These are phyloP conservation scores for Mycogone perniciosa DNA, from an alignment of 2,329 filamentous ascomycete species.

Conservation along the genomic window DNA sequence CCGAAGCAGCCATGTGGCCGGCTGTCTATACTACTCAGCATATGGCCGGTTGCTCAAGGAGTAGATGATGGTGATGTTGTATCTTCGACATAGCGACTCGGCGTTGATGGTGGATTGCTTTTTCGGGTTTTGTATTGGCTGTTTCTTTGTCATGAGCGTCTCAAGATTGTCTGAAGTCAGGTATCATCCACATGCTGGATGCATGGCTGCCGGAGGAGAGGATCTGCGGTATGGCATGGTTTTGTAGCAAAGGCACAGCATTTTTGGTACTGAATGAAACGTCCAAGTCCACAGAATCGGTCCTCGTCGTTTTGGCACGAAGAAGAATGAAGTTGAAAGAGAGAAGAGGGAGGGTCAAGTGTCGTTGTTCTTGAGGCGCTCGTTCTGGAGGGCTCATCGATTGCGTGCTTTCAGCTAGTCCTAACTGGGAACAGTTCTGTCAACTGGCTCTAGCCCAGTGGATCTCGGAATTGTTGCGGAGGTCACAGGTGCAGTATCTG, in stretches of 20 bases:
- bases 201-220: not conserved
- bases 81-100: conserved; percentile 1
- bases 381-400: conserved; percentile 21
- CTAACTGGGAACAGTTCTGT: conserved; percentile 12
- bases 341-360: conserved; percentile 10
- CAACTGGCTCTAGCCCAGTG: not conserved
- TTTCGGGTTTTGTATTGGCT: conserved; percentile 10
- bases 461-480: conserved; percentile 3
- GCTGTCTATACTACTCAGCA: conserved; percentile 65
- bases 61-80: conserved; percentile 14
- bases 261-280: conserved; percentile 18
- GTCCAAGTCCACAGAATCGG: conserved; percentile 10
- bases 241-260: conserved; percentile 13
- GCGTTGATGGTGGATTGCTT: conserved; percentile 2
- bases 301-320: conserved; percentile 1
- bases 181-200: conserved; percentile 9
- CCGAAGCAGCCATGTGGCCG: conserved; percentile 62
- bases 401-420: conserved; percentile 28
- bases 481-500: not conserved
- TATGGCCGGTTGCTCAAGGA: conserved; percentile 46
- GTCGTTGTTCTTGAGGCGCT: conserved; percentile 17
- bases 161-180: not conserved
- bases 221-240: conserved; percentile 2
- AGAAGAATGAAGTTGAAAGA: conserved; percentile 17
- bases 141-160: not conserved